These are phyloP conservation scores for Suillus sp. DNA, from an alignment of 768 basidiomycete genomes.

Conservation along the genomic window DNA sequence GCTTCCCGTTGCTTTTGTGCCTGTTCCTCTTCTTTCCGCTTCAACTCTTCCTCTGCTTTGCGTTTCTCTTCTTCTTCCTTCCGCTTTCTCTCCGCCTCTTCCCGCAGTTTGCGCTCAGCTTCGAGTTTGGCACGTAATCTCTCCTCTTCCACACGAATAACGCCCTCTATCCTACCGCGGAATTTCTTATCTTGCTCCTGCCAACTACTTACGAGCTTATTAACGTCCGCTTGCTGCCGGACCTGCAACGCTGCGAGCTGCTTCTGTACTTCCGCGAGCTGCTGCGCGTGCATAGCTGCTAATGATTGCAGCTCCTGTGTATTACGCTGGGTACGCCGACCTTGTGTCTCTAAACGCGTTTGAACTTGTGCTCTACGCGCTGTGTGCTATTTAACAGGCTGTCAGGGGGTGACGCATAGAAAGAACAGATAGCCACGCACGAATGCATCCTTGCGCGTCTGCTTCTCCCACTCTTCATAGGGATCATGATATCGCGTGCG, in stretches of 20 bases:
- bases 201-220: slow-evolving; percentile 46
- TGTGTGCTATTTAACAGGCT: slow-evolving; percentile 32
- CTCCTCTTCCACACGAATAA: slow-evolving; percentile 65
- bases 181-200: slow-evolving; percentile 45
- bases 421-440: slow-evolving; percentile 31
- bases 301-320: slow-evolving; percentile 32
- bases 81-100: slow-evolving; percentile 48
- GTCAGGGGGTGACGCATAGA: background rate
- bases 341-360: slow-evolving; percentile 22
- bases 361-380: slow-evolving; percentile 38
- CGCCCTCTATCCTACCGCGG: slow-evolving; percentile 61
- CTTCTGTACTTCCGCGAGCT: slow-evolving; percentile 53
- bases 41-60: slow-evolving; percentile 46
- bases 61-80: slow-evolving; percentile 52
- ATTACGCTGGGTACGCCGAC: slow-evolving; percentile 14
- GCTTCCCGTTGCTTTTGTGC: slow-evolving; percentile 37
- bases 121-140: slow-evolving; percentile 53
- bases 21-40: slow-evolving; percentile 44
- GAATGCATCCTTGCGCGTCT: slow-evolving; percentile 47
- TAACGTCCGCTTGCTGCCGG: slow-evolving; percentile 49
- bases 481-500: slow-evolving; percentile 46
- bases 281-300: slow-evolving; percentile 45
- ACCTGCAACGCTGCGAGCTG: slow-evolving; percentile 46
- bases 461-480: slow-evolving; percentile 54
- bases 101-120: slow-evolving; percentile 53